Evolutionary conservation across 805 yeast species (phyloP), one percentile per base, ranked within the genome.

Genomic region (baker's yeast (Saccharomyces cerevisiae)): DNA sequence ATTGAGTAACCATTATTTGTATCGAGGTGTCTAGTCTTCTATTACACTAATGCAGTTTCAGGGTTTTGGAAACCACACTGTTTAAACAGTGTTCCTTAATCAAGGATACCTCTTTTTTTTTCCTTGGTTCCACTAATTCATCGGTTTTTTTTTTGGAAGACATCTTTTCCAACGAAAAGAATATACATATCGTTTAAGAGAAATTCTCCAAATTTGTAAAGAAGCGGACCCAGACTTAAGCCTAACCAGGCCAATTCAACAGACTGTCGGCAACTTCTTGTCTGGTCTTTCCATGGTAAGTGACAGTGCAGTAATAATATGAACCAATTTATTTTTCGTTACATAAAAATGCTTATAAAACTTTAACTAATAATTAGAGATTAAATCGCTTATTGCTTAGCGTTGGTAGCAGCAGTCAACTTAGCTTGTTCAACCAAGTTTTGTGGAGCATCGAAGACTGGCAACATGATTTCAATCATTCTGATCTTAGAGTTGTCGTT

Each of bases 401-500:
- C 73, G 67, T 79, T 79, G 59, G 71, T 71, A 55, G 74, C 65
- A 58, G 82, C 82, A 52, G 84, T 76, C 63, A 83, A 73, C 70
- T 82, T 77, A 54, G 87, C 89, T 75, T 84, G 89, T 67, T 76
- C 78, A 58, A 80, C 77, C 73, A 87, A 79, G 68, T 80, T 79
- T 54, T 72, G 73, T 61, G 87, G 87, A 57, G 89, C 89, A 73
- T 84, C 89, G 79, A 82, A 78, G 61, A 76, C 80, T 61, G 81
- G 85, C 61, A 84, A 73, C 84, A 82, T 81, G 51, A 84, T 76
- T 73, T 84, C 89, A 57, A 84, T 73, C 70, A 84, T 62, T 75
- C 89, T 79, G 63, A 82, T 79, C 73, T 78, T 83, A 58, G 79
- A 75, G 70, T 80, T 79, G 59, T 72, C 72, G 64, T 78, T 74